Conservation (phyloP, 371 early-diverging fungal species). For the Mortierella sp. region DNA sequence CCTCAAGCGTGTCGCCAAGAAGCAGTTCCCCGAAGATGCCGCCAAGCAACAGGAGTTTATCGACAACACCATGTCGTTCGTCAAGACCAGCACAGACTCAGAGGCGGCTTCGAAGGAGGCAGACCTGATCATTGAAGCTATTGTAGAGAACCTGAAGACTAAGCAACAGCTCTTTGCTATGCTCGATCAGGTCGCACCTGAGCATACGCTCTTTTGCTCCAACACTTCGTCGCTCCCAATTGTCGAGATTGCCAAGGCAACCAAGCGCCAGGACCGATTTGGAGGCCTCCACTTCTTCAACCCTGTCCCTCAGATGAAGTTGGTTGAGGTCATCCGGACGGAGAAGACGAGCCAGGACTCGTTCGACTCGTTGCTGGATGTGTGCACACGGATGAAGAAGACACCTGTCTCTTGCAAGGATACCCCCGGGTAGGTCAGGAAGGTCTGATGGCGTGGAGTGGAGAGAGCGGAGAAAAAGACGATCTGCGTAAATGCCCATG, state of each 20-base stretch:
- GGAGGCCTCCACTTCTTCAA: conserved; percentile 97
- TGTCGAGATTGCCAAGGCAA: conserved; percentile 77
- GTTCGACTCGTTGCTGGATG: conserved; percentile 69
- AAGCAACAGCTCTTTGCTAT: conserved; percentile 84
- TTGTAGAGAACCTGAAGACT: conserved; percentile 91
- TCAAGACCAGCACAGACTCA: conserved; percentile 73
- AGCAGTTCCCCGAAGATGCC: conserved; percentile 82
- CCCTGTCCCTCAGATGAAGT: conserved; percentile 97
- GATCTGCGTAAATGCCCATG: background rate
- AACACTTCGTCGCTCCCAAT: conserved; percentile 95
- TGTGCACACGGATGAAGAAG: conserved; percentile 83
- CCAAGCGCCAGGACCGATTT: conserved; percentile 70
- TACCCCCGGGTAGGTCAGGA: conserved; percentile 86
- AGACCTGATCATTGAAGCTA: conserved; percentile 93
- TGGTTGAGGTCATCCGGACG: conserved; percentile 93
- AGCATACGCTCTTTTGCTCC: conserved; percentile 82
- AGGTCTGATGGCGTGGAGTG: too few species aligned
- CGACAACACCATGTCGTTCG: conserved; percentile 68
- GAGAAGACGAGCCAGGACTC: conserved; percentile 68
- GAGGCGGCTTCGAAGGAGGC: conserved; percentile 62
- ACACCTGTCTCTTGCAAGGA: conserved; percentile 95
- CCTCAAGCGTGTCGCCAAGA: conserved; percentile 89
- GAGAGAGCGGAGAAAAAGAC: background rate
- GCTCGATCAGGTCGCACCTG: conserved; percentile 79
- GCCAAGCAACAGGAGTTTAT: conserved; percentile 71